Percentiles rank a stretch among this genome's conserved stretches.
Conservation (phyloP, 2,329 filamentous ascomycete species). For the Hymenoscyphus scutula region DNA sequence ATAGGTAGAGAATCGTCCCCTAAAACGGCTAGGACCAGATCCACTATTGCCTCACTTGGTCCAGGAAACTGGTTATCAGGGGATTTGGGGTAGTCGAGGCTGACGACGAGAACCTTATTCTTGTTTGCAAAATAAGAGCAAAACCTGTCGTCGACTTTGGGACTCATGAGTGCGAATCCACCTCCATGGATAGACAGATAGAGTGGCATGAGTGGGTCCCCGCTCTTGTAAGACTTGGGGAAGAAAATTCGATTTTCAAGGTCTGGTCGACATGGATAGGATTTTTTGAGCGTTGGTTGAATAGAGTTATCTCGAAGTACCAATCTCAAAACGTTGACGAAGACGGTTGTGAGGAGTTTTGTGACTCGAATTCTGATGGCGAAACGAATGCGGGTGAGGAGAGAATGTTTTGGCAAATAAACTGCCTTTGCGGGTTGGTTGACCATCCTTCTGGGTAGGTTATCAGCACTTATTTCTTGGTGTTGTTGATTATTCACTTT, state of each 20-base stretch:
- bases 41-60: conserved; percentile 45
- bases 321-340: conserved; percentile 16
- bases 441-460: not conserved
- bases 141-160: conserved; percentile 47
- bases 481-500: not conserved
- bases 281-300: conserved; percentile 25
- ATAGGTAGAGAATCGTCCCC: conserved; percentile 45
- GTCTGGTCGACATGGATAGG: conserved; percentile 24
- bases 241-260: conserved; percentile 41
- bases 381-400: conserved; percentile 15
- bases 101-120: conserved; percentile 44
- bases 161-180: conserved; percentile 46
- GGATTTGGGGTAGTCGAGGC: conserved; percentile 49
- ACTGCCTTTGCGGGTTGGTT: conserved; percentile 3
- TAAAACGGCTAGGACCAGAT: conserved; percentile 43
- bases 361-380: conserved; percentile 16
- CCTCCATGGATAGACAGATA: conserved; percentile 53
- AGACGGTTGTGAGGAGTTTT: conserved; percentile 15
- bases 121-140: conserved; percentile 43
- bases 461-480: not conserved
- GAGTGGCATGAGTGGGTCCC: conserved; percentile 36
- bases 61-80: conserved; percentile 46
- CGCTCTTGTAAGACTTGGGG: conserved; percentile 25
- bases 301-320: conserved; percentile 19
- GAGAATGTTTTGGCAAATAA: conserved; percentile 5